Conservation (phyloP, 495 filamentous ascomycete species). For the Jackrogersella minutella region DNA sequence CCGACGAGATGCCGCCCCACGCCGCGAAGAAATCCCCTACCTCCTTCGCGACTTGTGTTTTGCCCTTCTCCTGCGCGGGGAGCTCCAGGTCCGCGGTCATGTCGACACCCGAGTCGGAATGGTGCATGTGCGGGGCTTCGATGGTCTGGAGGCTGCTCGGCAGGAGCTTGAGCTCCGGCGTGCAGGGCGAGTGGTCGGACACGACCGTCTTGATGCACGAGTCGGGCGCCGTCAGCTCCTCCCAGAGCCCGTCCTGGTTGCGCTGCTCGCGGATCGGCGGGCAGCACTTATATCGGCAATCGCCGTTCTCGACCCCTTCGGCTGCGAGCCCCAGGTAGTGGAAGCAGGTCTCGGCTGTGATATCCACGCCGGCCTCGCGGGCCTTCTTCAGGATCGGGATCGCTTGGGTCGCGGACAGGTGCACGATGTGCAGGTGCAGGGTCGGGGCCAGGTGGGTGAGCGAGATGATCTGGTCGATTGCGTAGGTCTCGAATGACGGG, state of each 20-base stretch:
- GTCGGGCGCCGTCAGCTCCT: slow-evolving; percentile 73
- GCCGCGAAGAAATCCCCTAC: slow-evolving; percentile 90
- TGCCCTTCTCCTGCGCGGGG: not conserved
- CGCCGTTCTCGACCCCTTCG: slow-evolving; percentile 85
- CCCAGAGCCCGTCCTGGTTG: slow-evolving; percentile 92
- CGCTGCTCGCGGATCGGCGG: slow-evolving; percentile 85
- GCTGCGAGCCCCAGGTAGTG: slow-evolving; percentile 94
- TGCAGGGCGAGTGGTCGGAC: slow-evolving; percentile 97
- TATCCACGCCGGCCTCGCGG: slow-evolving; percentile 78
- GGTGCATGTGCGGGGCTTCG: slow-evolving; percentile 49
- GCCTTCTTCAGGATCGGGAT: slow-evolving; percentile 87
- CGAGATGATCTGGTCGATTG: slow-evolving; percentile 84
- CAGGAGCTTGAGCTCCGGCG: slow-evolving; percentile 89
- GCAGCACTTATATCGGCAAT: slow-evolving; percentile 97
- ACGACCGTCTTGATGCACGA: slow-evolving; percentile 92
- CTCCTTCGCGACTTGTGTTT: slow-evolving; percentile 10
- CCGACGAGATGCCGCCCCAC: slow-evolving; percentile 95
- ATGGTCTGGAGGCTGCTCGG: slow-evolving; percentile 64
- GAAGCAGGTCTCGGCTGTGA: slow-evolving; percentile 98
- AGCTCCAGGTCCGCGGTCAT: slow-evolving; percentile 45
- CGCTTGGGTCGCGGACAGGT: slow-evolving; percentile 91
- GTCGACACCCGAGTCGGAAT: slow-evolving; percentile 58
- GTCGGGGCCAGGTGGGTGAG: slow-evolving; percentile 81
- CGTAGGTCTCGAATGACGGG: slow-evolving; percentile 88
- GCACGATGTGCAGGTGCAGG: slow-evolving; percentile 92